Base-by-base conservation (phyloP, 352 stramenopile species). In the Globisporangium lucens region DNA sequence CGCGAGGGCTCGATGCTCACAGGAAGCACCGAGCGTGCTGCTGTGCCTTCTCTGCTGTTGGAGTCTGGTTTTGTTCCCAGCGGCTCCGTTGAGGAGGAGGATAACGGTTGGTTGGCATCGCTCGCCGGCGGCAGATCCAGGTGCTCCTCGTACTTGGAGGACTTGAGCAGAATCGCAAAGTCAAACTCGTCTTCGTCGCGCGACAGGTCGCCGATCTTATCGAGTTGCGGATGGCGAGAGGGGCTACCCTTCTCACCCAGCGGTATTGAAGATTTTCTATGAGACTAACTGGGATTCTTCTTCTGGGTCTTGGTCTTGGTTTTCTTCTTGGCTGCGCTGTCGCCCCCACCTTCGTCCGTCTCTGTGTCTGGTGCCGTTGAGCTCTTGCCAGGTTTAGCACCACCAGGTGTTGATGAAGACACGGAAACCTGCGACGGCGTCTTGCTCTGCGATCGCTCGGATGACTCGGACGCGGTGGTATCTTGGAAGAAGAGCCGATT, bases 131-230 rank as follows among this genome's bases (percentile, higher is more conserved):
- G 56, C 56, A 85, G 43, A 33, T 89, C 79, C 10, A 85, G n/a
- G 35, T 76, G 69, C 66, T 92, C 81, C 58, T 93, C 81, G 64
- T 77, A 73, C 66, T 92, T 91, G 29, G 78, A 87, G 47, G 85
- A 72, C 53, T 90, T 93, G 51, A 95, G 68, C 56, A 95, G 22
- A 68, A 95, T 93, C n/a, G 85, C 85, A 75, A 95, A 91, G 60
- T 95, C 85, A 68, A 86, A 95, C 43, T 91, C 85, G 61, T 85
- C 82, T 65, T 93, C 83, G 35, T 90, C 80, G 36, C 80, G 71
- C 0, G 84, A 89, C 36, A 92, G 70, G 20, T 90, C 84, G 1
- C 82, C 82, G 33, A 89, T 78, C 33, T 89, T 80, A 10, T 67
- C 36, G 1, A 38, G 9, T 6, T 36, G n/a, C 3, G n/a, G 29